phyloP scores from a whole-genome alignment of 768 basidiomycete genomes.

The Boletus barrowsii region DNA sequence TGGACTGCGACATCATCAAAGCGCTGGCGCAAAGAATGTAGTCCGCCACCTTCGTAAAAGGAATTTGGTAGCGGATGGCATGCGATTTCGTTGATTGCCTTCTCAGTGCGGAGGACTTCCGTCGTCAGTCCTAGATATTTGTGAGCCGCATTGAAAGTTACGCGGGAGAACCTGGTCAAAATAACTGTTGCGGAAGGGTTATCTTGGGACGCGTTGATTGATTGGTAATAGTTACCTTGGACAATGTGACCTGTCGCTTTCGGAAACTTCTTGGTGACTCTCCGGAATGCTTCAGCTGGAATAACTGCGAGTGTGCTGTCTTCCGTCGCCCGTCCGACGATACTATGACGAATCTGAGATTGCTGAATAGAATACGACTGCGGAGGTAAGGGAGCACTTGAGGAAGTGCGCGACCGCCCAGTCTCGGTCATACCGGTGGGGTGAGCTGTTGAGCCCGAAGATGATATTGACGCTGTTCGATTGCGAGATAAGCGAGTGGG shows the following conservation, averaged over 20 bases:
- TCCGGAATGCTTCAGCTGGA: slow-evolving; percentile 93
- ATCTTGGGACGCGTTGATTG: slow-evolving; percentile 8
- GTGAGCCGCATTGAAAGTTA: slow-evolving; percentile 97
- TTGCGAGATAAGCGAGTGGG: slow-evolving; percentile 30
- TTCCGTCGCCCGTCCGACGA: slow-evolving; percentile 88
- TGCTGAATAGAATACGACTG: slow-evolving; percentile 24
- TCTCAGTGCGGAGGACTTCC: slow-evolving; percentile 94
- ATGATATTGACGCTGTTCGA: slow-evolving; percentile 61
- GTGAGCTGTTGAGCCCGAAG: slow-evolving; percentile 68
- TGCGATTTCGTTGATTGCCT: slow-evolving; percentile 95
- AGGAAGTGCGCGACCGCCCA: slow-evolving; percentile 8
- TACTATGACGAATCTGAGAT: slow-evolving; percentile 54
- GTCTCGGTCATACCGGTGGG: slow-evolving; percentile 24
- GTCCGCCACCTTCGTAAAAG: slow-evolving; percentile 91
- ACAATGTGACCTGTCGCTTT: slow-evolving; percentile 97
- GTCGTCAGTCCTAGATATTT: slow-evolving; percentile 92
- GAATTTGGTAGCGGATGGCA: slow-evolving; percentile 89
- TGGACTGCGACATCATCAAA: slow-evolving; percentile 61
- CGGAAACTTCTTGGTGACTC: slow-evolving; percentile 93
- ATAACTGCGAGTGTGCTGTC: slow-evolving; percentile 98
- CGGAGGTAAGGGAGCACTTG: slow-evolving; percentile 20
- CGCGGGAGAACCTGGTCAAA: slow-evolving; percentile 91
- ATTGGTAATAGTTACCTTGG: slow-evolving; percentile 54
- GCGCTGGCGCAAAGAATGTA: slow-evolving; percentile 86
- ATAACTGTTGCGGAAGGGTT: slow-evolving; percentile 58